phyloP scores from a whole-genome alignment of 371 early-diverging fungal genomes.

The Mortierella sp. region DNA sequence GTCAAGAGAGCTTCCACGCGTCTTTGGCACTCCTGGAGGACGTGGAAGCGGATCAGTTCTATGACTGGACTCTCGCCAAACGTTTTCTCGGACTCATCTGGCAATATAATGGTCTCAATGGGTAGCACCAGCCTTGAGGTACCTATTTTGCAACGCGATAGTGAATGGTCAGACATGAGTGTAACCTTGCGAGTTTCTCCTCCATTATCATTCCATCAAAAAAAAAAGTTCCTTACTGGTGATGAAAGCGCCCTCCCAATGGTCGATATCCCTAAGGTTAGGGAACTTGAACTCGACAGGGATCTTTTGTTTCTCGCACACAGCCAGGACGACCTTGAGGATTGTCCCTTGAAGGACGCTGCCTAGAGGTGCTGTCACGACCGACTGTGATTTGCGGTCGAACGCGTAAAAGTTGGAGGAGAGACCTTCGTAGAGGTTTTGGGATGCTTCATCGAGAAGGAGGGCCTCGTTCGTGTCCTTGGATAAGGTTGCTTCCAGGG shows the following conservation, averaged over 20 bases:
- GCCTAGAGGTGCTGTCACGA: slow-evolving; percentile 70
- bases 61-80: slow-evolving; percentile 20
- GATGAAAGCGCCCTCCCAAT: slow-evolving; percentile 72
- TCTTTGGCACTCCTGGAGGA: slow-evolving; percentile 22
- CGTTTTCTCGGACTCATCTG: slow-evolving; percentile 6
- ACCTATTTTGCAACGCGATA: slow-evolving; percentile 24
- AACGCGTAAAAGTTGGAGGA: slow-evolving; percentile 75
- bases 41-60: slow-evolving; percentile 15
- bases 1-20: slow-evolving; percentile 24
- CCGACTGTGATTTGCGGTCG: slow-evolving; percentile 33
- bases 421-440: slow-evolving; percentile 73
- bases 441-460: slow-evolving; percentile 62
- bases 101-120: slow-evolving; percentile 58
- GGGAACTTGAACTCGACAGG: slow-evolving; percentile 65
- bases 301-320: slow-evolving; percentile 66
- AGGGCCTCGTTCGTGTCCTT: slow-evolving; percentile 70
- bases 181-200: too few relatives aligned
- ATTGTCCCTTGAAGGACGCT: slow-evolving; percentile 74
- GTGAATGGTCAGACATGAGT: background rate
- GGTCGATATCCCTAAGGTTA: slow-evolving; percentile 58
- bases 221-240: slow-evolving; percentile 59
- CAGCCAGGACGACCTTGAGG: slow-evolving; percentile 38
- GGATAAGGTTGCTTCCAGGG: slow-evolving; percentile 55
- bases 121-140: slow-evolving; percentile 67
- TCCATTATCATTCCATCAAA: background rate